Evolutionary conservation across 2,329 filamentous ascomycete genomes (phyloP), one percentile per base, ranked within the genome.

Genomic region (Ascochyta fabae): DNA sequence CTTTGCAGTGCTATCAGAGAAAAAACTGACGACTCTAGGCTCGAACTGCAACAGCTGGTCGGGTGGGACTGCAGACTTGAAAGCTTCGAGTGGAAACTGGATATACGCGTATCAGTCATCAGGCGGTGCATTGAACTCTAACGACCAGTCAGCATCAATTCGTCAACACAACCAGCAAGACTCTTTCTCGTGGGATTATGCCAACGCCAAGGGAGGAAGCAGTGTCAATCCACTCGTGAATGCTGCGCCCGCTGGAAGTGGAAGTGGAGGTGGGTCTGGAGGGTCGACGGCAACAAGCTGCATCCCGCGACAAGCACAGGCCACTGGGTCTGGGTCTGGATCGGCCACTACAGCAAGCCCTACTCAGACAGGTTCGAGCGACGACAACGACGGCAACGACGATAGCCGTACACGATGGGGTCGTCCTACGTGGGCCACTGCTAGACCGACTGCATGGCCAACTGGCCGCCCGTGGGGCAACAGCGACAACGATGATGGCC

Each of bases 31-130:
- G 23, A 46, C 6, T 6, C 2, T 39, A 81, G 79, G 79, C 58
- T 80, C 80, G 23, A 84, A 80, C 56, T 86, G 84, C 64, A 67
- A 79, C 33, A 78, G 69, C 51, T 86, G 83, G 83, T 72, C 69
- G 29, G 82, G 81, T 5, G 82, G 83, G 3, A 75, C 69, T 26
- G 83, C 84, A 77, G 77, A 80, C 59, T 80, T 84, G 54, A 81
- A 71, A 3, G 70, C 70, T 24, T 51, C 66, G 3, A 72, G 65
- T 1, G 80, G 79, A 15, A 70, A 70, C 19, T 86, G 82, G 82
- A 83, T 86, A 36, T 83, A 78, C 65, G 82, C 79, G 10, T 73
- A 74, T 46, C 75, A 75, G 19, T 66, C 71, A 4, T 70, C 72
- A 3, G 83, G 83, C 24, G 70, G 73, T n/a, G 61, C 83, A 0